These are phyloP conservation scores for Bryopsis sp. DNA, from an alignment of 139 green algal genomes.

Conservation along the genomic window DNA sequence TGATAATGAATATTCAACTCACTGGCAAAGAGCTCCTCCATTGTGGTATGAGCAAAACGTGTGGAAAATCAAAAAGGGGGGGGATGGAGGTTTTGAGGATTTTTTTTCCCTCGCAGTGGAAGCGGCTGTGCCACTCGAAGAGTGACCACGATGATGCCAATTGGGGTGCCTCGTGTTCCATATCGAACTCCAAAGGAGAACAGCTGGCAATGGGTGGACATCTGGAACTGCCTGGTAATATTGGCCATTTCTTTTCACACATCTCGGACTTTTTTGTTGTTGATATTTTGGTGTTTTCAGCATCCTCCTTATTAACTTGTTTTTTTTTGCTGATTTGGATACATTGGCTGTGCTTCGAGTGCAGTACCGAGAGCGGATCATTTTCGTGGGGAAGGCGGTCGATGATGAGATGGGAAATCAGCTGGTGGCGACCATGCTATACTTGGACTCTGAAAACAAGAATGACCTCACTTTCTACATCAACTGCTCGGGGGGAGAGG, in stretches of 20 bases:
- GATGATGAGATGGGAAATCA: slow-evolving; percentile 86
- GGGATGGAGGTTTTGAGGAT: too few relatives aligned
- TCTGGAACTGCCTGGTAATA: slow-evolving; percentile 82
- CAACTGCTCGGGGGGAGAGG: slow-evolving; percentile 76
- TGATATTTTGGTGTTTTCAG: too few relatives aligned
- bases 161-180: slow-evolving; percentile 77
- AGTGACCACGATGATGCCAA: slow-evolving; percentile 59
- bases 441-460: slow-evolving; percentile 77
- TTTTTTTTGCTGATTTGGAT: background rate
- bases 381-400: slow-evolving; percentile 75
- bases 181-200: slow-evolving; percentile 67
- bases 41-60: too few relatives aligned
- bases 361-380: slow-evolving; percentile 81
- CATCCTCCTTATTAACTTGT: background rate
- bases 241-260: slow-evolving; percentile 7
- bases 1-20: too few relatives aligned
- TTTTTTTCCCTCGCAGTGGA: too few relatives aligned
- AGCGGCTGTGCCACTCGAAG: background rate
- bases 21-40: too few relatives aligned
- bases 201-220: slow-evolving; percentile 84
- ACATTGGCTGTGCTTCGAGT: background rate
- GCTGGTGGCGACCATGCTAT: slow-evolving; percentile 85
- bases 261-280: background rate
- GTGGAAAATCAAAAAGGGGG: too few relatives aligned
- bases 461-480: slow-evolving; percentile 88